A percentile compares a stretch with the other conserved stretches of the same genome.
Evolutionary conservation across 148 eudicot genomes (phyloP).

Genomic region (Diospyros lotus): DNA sequence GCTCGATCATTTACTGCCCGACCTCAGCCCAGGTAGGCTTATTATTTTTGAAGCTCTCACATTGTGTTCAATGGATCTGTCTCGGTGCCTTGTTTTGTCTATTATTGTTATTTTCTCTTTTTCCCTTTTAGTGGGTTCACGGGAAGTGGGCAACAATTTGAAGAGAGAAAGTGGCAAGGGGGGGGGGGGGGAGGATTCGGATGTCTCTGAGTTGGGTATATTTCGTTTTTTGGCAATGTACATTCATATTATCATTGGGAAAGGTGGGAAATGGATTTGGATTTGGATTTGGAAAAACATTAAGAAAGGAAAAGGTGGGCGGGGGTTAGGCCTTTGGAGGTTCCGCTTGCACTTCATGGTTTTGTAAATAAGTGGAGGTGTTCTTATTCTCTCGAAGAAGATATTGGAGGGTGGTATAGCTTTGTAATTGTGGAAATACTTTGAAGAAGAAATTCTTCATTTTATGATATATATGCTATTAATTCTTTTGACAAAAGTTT

Average conservation of each 20-base stretch:
- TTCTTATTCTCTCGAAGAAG: background rate
- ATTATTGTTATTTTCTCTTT: background rate
- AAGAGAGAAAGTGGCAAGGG: background rate
- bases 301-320: background rate
- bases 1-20: conserved; percentile 14
- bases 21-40: conserved; percentile 14
- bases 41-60: background rate
- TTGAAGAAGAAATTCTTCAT: background rate
- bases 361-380: conserved; percentile 6
- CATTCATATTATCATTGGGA: background rate
- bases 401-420: conserved; percentile 10
- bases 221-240: background rate
- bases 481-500: conserved; percentile 3
- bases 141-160: conserved; percentile 3
- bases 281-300: background rate
- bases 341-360: background rate
- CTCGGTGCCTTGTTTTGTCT: background rate
- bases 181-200: background rate
- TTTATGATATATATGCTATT: background rate
- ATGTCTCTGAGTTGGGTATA: conserved; percentile 2
- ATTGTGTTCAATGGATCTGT: background rate
- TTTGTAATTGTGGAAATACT: conserved; percentile 14
- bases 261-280: background rate
- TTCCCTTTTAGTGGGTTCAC: background rate
- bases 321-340: conserved; percentile 6